Evolutionary conservation across 2,329 filamentous ascomycete species (phyloP).

Genomic region (Teratosphaeria nubilosa): DNA sequence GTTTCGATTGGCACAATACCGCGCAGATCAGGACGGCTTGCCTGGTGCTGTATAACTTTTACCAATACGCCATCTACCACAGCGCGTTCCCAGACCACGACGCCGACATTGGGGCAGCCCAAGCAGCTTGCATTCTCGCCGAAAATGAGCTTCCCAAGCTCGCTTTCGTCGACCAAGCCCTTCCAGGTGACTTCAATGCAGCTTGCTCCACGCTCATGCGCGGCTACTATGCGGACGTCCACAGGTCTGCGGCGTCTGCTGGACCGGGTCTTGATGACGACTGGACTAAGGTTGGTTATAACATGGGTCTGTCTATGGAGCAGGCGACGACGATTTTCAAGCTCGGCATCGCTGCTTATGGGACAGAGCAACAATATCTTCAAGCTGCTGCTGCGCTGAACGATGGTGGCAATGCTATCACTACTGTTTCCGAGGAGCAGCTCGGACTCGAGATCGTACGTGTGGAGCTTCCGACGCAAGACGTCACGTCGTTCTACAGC

Average conservation of each 20-base stretch:
- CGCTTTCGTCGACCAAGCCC: conserved; percentile 37
- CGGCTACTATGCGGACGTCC: conserved; percentile 33
- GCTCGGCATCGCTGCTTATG: conserved; percentile 40
- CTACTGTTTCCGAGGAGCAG: conserved; percentile 37
- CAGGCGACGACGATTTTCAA: conserved; percentile 42
- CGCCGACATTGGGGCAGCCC: conserved; percentile 55
- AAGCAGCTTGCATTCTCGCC: conserved; percentile 56
- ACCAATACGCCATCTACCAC: conserved; percentile 77
- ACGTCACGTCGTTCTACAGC: conserved; percentile 27
- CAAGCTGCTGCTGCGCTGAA: not conserved
- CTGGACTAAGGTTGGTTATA: conserved; percentile 14
- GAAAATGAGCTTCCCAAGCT: conserved; percentile 56
- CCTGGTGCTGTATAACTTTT: conserved; percentile 69
- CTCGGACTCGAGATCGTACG: conserved; percentile 51
- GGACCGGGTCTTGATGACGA: conserved; percentile 21
- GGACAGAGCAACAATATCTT: conserved; percentile 20
- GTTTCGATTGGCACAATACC: conserved; percentile 46
- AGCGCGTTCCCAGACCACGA: conserved; percentile 75
- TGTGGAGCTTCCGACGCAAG: conserved; percentile 38
- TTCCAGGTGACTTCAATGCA: conserved; percentile 76
- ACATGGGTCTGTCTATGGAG: conserved; percentile 29
- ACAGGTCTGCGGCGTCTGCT: not conserved
- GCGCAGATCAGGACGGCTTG: conserved; percentile 49
- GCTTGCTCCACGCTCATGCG: conserved; percentile 61
- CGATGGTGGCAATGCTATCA: conserved; percentile 16